Evolutionary conservation across 306 rosid species (phyloP).

Genomic region (Cercis canadensis): DNA sequence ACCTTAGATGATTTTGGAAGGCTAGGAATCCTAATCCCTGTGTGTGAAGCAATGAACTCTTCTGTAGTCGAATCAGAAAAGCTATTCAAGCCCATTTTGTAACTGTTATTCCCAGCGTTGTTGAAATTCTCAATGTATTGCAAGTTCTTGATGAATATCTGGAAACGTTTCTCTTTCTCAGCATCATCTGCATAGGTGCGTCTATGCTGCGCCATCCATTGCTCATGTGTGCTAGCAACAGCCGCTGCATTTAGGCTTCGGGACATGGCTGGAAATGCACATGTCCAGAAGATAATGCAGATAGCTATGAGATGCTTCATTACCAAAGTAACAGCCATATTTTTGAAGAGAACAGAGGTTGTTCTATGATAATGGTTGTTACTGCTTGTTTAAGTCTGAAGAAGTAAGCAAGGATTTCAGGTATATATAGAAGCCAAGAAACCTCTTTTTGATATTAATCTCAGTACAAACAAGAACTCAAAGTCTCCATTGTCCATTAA

Average conservation of each 20-base stretch:
- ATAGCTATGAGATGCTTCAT: background rate
- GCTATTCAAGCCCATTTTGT: conserved; percentile 42
- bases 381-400: too few species aligned
- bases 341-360: too few species aligned
- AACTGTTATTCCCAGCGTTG: conserved; percentile 39
- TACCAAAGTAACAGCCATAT: too few species aligned
- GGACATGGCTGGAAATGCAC: conserved; percentile 37
- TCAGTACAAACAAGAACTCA: too few species aligned
- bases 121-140: conserved; percentile 46
- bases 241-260: conserved; percentile 32
- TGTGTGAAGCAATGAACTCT: conserved; percentile 49
- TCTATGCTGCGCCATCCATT: conserved; percentile 34
- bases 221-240: conserved; percentile 24
- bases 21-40: conserved; percentile 23
- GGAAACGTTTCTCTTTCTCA: conserved; percentile 44
- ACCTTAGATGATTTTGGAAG: background rate
- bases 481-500: too few species aligned
- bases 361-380: too few species aligned
- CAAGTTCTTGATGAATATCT: conserved; percentile 40
- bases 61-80: conserved; percentile 47
- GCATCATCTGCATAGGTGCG: background rate
- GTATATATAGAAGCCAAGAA: too few species aligned
- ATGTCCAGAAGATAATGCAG: conserved; percentile 17
- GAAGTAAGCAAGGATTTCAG: too few species aligned
- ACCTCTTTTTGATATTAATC: too few species aligned